A percentile compares a stretch with the other conserved stretches of the same genome.
phyloP scores from a whole-genome alignment of 495 filamentous ascomycete species.

The Hypoxylon fuscum region DNA sequence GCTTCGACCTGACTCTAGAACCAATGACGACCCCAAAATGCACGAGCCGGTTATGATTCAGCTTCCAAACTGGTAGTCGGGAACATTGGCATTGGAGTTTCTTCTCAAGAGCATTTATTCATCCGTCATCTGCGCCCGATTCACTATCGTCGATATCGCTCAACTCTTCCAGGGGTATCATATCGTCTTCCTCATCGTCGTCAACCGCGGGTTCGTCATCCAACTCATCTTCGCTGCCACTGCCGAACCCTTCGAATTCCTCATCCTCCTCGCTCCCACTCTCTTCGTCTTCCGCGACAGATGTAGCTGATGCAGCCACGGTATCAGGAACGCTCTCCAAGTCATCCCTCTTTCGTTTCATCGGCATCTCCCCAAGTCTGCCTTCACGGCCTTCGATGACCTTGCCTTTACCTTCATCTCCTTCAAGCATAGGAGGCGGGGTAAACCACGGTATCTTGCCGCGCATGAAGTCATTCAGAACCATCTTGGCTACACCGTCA shows the following conservation, averaged over 20 bases:
- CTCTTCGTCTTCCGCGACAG: slow-evolving; percentile 32
- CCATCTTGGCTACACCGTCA: slow-evolving; percentile 93
- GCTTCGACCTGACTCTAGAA: background rate
- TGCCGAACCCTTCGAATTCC: slow-evolving; percentile 64
- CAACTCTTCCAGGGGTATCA: slow-evolving; percentile 62
- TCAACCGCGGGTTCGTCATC: slow-evolving; percentile 43
- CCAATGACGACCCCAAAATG: background rate
- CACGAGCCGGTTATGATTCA: too few species aligned
- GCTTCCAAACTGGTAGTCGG: too few species aligned
- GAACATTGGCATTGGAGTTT: background rate
- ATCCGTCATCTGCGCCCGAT: slow-evolving; percentile 44
- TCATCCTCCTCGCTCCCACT: slow-evolving; percentile 41
- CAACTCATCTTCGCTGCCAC: slow-evolving; percentile 50
- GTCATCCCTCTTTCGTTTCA: slow-evolving; percentile 65
- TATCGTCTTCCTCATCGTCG: slow-evolving; percentile 57
- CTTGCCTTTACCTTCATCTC: slow-evolving; percentile 60
- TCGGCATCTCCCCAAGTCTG: slow-evolving; percentile 66
- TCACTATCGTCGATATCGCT: slow-evolving; percentile 59
- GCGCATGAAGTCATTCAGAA: slow-evolving; percentile 90
- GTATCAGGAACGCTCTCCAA: slow-evolving; percentile 51
- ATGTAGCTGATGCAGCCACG: slow-evolving; percentile 41
- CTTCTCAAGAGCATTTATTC: slow-evolving; percentile 6
- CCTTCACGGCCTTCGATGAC: slow-evolving; percentile 66
- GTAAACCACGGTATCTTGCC: slow-evolving; percentile 98
- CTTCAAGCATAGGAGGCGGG: slow-evolving; percentile 72